Conservation (phyloP, 441 rosid genomes). For the Kokia cookei region DNA sequence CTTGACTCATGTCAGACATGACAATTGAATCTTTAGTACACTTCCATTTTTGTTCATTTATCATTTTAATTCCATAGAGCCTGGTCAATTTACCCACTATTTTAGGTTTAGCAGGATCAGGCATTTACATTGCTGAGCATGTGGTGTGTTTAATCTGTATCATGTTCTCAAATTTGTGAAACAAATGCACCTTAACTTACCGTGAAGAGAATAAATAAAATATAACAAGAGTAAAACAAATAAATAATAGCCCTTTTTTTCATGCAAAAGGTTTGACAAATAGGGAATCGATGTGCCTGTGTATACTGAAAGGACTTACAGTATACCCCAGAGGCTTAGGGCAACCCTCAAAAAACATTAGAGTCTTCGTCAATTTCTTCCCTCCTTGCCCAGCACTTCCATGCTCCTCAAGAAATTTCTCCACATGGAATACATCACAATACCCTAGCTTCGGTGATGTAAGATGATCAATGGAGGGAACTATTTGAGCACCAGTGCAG, state of each 20-base stretch:
- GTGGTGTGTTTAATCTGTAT: neutral
- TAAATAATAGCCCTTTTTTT: neutral
- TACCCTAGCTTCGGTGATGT: conserved; percentile 59
- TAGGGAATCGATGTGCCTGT: neutral
- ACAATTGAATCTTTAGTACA: neutral
- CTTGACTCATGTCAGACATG: neutral
- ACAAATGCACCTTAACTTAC: neutral
- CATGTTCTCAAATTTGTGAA: neutral
- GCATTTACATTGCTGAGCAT: neutral
- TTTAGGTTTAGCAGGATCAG: neutral
- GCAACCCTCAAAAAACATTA: conserved; percentile 77
- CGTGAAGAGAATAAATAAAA: neutral
- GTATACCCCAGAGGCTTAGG: conserved; percentile 79
- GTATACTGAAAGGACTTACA: conserved; percentile 38
- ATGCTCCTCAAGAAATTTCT: conserved; percentile 57
- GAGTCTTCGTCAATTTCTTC: conserved; percentile 57
- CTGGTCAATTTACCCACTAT: neutral
- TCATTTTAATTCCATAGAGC: neutral
- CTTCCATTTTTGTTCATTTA: neutral
- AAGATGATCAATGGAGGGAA: conserved; percentile 67
- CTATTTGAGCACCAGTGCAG: conserved; percentile 75
- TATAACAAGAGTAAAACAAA: neutral
- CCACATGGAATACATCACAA: conserved; percentile 65
- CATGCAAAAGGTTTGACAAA: neutral
- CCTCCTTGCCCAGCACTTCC: conserved; percentile 49